Percentiles rank a stretch among this genome's conserved stretches.
These are phyloP conservation scores for Rubus parviflorus DNA, from an alignment of 306 rosid species.

Conservation along the genomic window DNA sequence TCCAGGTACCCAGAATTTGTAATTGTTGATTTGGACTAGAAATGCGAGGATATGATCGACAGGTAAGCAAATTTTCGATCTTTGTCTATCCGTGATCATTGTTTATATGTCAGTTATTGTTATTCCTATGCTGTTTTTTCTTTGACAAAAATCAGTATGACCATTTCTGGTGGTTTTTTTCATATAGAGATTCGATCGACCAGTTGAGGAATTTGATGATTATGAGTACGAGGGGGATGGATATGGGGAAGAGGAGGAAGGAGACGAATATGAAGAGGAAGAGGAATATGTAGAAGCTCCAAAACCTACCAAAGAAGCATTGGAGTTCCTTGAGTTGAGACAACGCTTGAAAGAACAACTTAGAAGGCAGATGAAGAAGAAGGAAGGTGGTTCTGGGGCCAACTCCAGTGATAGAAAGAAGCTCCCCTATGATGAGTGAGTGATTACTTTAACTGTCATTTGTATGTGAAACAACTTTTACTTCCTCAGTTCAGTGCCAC, in stretches of 20 bases:
- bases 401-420: conserved; percentile 43
- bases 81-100: neutral
- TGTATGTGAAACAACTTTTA: neutral
- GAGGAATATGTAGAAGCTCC: conserved; percentile 50
- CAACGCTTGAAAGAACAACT: conserved; percentile 64
- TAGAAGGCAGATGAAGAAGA: conserved; percentile 59
- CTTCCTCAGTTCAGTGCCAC: neutral
- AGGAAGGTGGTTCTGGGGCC: conserved; percentile 37
- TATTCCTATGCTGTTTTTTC: neutral
- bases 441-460: conserved; percentile 8
- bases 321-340: conserved; percentile 70
- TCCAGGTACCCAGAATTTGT: conserved; percentile 11
- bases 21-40: conserved; percentile 18
- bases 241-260: conserved; percentile 45
- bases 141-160: neutral
- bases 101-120: neutral
- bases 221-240: conserved; percentile 51
- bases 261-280: conserved; percentile 49
- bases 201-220: conserved; percentile 47
- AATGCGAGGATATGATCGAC: conserved; percentile 65
- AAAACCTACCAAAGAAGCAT: conserved; percentile 66
- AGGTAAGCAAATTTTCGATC: conserved; percentile 42
- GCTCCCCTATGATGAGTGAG: conserved; percentile 76
- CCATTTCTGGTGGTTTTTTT: neutral
- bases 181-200: conserved; percentile 36